phyloP scores from a whole-genome alignment of 2,329 filamentous ascomycete genomes.

The Botrytis cinerea region DNA sequence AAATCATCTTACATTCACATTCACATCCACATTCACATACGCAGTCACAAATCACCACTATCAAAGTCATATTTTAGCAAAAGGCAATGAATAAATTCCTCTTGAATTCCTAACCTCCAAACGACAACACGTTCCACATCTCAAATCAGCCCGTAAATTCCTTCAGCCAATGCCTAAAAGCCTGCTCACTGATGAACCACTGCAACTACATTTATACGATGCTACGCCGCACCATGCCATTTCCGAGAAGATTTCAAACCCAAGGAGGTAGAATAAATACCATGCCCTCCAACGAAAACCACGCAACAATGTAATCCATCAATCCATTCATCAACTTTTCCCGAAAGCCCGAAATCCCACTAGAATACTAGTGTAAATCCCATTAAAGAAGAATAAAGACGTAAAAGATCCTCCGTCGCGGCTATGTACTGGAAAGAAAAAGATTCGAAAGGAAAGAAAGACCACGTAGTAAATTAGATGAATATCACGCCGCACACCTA shows the following conservation, averaged over 20 bases:
- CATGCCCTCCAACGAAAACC: background rate
- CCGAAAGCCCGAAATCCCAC: background rate
- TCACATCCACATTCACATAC: background rate
- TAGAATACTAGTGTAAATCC: background rate
- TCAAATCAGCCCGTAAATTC: slow-evolving; percentile 2
- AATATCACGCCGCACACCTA: slow-evolving; percentile 21
- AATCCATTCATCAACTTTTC: slow-evolving; percentile 2
- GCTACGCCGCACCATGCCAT: background rate
- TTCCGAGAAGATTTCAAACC: background rate
- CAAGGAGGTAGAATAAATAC: background rate
- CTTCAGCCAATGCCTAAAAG: slow-evolving; percentile 2
- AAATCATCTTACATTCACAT: background rate
- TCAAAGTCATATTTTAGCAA: background rate
- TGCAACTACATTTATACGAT: slow-evolving; percentile 17
- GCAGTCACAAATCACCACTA: background rate
- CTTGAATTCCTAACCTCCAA: background rate
- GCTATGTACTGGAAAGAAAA: slow-evolving; percentile 11
- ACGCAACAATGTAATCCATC: background rate
- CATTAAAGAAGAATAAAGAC: slow-evolving; percentile 1
- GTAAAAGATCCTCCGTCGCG: slow-evolving; percentile 7
- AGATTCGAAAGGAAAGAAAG: background rate
- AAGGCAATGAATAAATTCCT: background rate
- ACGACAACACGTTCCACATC: background rate
- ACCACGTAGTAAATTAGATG: slow-evolving; percentile 12
- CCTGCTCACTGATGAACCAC: slow-evolving; percentile 1